Evolutionary conservation across 1,284 basidiomycete species (phyloP), one percentile per base, ranked within the genome.

Genomic region (Melanopsichium pennsylvanicum): DNA sequence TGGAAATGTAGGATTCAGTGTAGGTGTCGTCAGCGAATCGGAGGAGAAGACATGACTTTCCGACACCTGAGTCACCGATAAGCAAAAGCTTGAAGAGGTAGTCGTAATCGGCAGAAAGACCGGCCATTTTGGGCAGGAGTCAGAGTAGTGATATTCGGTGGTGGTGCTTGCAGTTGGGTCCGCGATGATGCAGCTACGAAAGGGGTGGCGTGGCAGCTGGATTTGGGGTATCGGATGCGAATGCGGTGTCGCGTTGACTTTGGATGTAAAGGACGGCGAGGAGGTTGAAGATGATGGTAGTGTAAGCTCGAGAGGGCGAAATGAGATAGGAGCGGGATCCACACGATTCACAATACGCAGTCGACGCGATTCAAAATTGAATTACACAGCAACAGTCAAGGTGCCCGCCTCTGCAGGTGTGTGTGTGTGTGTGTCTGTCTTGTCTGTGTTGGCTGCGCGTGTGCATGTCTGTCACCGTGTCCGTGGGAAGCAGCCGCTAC

Each of bases 11-110:
- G 21, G 78, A 81, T 54, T 83, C 83, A 29, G 82, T 83, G 74
- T 83, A 84, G 45, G 83, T 83, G 75, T 84, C 83, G 74, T 84
- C 83, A 41, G 81, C 82, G 70, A 83, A 83, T 36, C 83, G 82
- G 35, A 84, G 76, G 32, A 84, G 78, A 22, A 84, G 71, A 76
- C 83, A 83, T 25, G 82, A 83, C 88, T 94, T 94, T 82, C 95
- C 95, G 75, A 97, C 95, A 84, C 96, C 95, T 73, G 95, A 97
- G 86, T 86, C 85, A 70, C 86, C 86, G 77, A 87, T 87, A 45
- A 87, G 83, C 56, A 80, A 60, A 32, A 80, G 75, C 70, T 80
- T 80, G 71, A 80, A 77, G 44, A 80, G 68, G 62, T 77, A 78
- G 62, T 80, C 79, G 71, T 80, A 80, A 38, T 80, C 74, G 36